A percentile compares a stretch with the other conserved stretches of the same genome.
These are phyloP conservation scores for Oldenlandia corymbosa DNA, from an alignment of 257 asterid species.

Conservation along the genomic window DNA sequence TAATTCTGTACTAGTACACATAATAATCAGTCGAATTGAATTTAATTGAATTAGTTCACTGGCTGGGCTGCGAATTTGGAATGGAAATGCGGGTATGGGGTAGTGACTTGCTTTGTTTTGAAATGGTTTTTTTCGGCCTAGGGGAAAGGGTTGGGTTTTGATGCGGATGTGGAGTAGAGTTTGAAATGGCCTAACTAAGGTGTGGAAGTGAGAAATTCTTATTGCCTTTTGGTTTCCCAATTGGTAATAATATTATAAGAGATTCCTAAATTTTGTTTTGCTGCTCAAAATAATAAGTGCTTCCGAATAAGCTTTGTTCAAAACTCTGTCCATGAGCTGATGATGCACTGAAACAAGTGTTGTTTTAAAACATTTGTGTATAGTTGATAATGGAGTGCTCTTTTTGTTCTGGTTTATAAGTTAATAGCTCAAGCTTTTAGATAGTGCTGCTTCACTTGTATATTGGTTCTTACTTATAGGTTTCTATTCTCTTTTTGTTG, in stretches of 20 bases:
- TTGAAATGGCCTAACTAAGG: background rate
- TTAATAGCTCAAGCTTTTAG: background rate
- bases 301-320: background rate
- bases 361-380: background rate
- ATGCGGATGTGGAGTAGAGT: background rate
- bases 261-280: background rate
- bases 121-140: background rate
- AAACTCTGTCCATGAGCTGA: background rate
- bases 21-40: too few species aligned
- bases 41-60: background rate
- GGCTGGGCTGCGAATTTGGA: background rate
- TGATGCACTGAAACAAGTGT: background rate
- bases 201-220: background rate
- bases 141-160: conserved; percentile 1
- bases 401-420: background rate
- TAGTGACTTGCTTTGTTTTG: background rate
- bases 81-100: background rate
- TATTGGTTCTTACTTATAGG: background rate
- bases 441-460: background rate
- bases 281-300: background rate
- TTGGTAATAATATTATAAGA: background rate
- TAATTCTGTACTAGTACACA: background rate
- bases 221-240: background rate
- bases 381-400: background rate
- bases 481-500: conserved; percentile 11